Conservation (phyloP, 2,329 filamentous ascomycete genomes). For the Whalleya microplaca region DNA sequence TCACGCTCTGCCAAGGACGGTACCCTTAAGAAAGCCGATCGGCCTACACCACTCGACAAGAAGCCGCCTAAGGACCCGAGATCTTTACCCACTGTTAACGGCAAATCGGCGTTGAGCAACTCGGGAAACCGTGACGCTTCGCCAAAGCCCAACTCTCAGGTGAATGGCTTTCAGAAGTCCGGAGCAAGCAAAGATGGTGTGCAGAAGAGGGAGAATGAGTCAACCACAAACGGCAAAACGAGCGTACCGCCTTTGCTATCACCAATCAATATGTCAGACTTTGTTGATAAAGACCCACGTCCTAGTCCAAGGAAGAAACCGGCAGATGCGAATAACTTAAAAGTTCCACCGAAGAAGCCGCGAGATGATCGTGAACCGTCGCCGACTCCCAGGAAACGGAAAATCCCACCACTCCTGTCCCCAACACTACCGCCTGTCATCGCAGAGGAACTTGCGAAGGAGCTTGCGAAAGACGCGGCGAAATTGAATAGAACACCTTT, state of each 20-base stretch:
- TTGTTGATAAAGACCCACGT: constrained; percentile 34
- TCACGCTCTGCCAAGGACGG: constrained; percentile 28
- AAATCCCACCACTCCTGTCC: constrained; percentile 56
- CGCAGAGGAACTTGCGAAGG: constrained; percentile 49
- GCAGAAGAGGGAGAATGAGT: constrained; percentile 43
- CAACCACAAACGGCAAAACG: constrained; percentile 38
- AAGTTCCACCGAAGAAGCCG: constrained; percentile 32
- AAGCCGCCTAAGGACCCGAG: constrained; percentile 32
- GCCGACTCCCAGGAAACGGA: constrained; percentile 43
- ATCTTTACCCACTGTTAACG: constrained; percentile 29
- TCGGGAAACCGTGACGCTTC: constrained; percentile 32
- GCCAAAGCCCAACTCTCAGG: constrained; percentile 44
- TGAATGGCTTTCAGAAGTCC: constrained; percentile 47
- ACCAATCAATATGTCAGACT: constrained; percentile 50
- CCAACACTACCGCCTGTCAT: constrained; percentile 58
- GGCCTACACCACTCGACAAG: constrained; percentile 23
- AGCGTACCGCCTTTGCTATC: constrained; percentile 57
- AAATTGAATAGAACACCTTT: constrained; percentile 29
- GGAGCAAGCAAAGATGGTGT: constrained; percentile 40
- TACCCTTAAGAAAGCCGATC: constrained; percentile 30
- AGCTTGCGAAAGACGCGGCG: constrained; percentile 38
- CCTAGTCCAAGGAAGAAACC: constrained; percentile 41
- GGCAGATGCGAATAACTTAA: constrained; percentile 33
- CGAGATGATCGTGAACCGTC: constrained; percentile 35
- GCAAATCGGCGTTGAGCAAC: constrained; percentile 26